A percentile compares a stretch with the other conserved stretches of the same genome.
Evolutionary conservation across 768 basidiomycete genomes (phyloP).

Genomic region (Serendipita sp.): DNA sequence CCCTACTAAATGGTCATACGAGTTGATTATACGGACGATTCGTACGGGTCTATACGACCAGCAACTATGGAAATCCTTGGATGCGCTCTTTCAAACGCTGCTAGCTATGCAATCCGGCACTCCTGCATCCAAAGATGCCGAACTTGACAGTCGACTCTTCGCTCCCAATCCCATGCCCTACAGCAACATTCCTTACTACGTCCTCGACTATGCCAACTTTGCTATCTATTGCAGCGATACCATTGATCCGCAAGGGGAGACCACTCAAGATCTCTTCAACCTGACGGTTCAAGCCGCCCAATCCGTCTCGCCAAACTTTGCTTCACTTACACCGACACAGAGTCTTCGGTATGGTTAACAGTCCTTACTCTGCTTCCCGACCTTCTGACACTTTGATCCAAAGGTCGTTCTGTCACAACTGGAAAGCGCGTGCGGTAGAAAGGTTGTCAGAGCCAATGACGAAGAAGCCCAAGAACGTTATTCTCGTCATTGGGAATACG

Average conservation of each 20-base stretch:
- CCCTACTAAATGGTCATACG: not conserved
- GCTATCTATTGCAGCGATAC: not conserved
- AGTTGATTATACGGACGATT: not conserved
- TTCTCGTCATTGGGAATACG: not conserved
- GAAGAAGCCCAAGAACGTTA: not conserved
- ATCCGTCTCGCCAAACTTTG: too few species aligned
- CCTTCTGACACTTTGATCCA: not conserved
- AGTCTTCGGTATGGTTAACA: not conserved
- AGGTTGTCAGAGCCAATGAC: not conserved
- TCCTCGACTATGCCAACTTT: not conserved
- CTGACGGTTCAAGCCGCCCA: not conserved
- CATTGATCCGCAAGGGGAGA: not conserved
- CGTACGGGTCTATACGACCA: not conserved
- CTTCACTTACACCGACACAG: too few species aligned
- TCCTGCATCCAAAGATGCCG: not conserved
- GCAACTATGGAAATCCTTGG: not conserved
- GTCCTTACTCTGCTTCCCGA: not conserved
- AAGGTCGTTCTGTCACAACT: not conserved
- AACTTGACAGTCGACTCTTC: not conserved
- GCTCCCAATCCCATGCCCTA: not conserved
- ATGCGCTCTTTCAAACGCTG: not conserved
- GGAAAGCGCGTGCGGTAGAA: not conserved
- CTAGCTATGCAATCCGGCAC: not conserved
- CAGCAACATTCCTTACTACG: not conserved
- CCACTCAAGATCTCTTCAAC: not conserved